Evolutionary conservation across 2,329 filamentous ascomycete species (phyloP).

Genomic region (Polytolypa hystricis): DNA sequence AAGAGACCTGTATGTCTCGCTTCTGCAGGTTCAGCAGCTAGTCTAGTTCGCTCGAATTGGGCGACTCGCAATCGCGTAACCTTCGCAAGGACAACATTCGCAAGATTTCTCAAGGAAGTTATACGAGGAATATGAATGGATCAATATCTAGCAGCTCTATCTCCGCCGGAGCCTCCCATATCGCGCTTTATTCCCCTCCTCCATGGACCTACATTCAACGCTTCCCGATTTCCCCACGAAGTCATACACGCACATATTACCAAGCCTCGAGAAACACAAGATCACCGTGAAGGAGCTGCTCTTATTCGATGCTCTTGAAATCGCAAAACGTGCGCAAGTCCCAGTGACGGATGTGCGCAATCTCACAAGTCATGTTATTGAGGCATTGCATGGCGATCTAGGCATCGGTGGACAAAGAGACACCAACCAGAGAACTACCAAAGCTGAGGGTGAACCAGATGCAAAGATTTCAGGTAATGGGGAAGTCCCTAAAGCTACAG

Average conservation of each 20-base stretch:
- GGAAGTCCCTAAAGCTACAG: conserved; percentile 7
- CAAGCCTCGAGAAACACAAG: conserved; percentile 64
- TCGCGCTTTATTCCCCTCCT: background rate
- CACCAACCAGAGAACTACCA: conserved; percentile 4
- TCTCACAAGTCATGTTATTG: conserved; percentile 56
- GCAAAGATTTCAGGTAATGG: conserved; percentile 2
- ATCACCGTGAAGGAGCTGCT: conserved; percentile 77
- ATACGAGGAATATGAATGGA: background rate
- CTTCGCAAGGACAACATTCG: too few species aligned
- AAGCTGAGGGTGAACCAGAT: conserved; percentile 11
- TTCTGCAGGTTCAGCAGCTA: too few species aligned
- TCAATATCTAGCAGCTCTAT: background rate
- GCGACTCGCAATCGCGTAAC: too few species aligned
- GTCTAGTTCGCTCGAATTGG: too few species aligned
- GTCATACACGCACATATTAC: conserved; percentile 62
- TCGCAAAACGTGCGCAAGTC: conserved; percentile 75
- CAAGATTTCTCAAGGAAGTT: too few species aligned
- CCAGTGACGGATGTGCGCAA: conserved; percentile 70
- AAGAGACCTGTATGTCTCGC: too few species aligned
- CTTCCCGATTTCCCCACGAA: conserved; percentile 67
- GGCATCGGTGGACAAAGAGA: conserved; percentile 24
- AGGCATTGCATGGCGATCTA: conserved; percentile 55
- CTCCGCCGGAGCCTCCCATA: background rate
- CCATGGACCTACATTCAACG: conserved; percentile 64
- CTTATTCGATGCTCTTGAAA: conserved; percentile 67